Conservation (phyloP, 192 early-diverging fungal species). For the Piromyces finnis region DNA sequence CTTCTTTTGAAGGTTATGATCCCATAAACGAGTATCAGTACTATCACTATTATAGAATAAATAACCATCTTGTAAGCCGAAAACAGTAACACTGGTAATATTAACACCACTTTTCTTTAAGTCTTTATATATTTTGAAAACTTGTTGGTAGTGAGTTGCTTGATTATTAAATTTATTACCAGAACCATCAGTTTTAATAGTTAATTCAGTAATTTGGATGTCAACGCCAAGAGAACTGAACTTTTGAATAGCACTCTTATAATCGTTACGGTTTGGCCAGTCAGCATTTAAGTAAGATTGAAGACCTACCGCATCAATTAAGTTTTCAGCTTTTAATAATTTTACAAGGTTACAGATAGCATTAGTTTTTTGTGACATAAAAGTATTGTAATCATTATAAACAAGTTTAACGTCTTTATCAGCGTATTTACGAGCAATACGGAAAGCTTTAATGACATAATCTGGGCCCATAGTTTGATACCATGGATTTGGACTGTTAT, state of each 20-base stretch:
- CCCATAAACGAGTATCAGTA: not conserved
- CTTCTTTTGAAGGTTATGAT: not conserved
- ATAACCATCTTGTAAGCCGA: not conserved
- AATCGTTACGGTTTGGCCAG: not conserved
- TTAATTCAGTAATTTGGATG: not conserved
- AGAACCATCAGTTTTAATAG: not conserved
- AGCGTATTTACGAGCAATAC: not conserved
- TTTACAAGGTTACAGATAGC: not conserved
- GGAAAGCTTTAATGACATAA: not conserved
- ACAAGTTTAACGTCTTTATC: not conserved
- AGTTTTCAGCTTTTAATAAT: no score
- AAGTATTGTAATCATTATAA: not conserved
- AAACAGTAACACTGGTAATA: not conserved
- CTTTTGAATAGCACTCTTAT: not conserved
- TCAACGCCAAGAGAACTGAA: not conserved
- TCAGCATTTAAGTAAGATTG: not conserved
- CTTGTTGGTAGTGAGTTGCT: not conserved
- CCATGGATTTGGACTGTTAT: not conserved
- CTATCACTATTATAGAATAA: not conserved
- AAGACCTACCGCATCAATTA: no score
- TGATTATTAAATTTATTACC: not conserved
- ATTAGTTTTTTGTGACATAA: not conserved
- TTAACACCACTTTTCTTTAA: no score
- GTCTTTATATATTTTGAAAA: not conserved
- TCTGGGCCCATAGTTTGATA: not conserved